These are phyloP conservation scores for Cutaneotrichosporon daszewskae DNA, from an alignment of 1,284 basidiomycete species.

Conservation along the genomic window DNA sequence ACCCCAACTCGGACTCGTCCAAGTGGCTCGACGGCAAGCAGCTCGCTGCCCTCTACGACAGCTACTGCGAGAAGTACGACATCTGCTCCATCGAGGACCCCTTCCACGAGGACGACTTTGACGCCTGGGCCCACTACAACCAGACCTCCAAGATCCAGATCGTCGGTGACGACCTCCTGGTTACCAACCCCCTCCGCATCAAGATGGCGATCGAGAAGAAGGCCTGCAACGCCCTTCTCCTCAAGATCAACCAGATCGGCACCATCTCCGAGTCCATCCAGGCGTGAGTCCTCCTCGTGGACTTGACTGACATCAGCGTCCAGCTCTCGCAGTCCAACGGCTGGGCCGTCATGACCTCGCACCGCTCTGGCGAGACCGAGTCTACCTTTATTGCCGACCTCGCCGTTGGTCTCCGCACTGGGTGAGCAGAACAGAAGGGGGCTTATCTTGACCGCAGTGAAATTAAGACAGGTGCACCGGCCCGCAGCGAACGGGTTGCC, in stretches of 20 bases:
- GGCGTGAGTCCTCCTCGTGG: conserved; percentile 32
- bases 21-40: conserved; percentile 83
- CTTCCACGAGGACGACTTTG: conserved; percentile 99
- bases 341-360: conserved; percentile 99
- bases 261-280: conserved; percentile 93
- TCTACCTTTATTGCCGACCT: conserved; percentile 97
- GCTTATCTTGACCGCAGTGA: conserved; percentile 49
- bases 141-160: conserved; percentile 58
- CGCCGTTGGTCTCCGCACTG: conserved; percentile 77
- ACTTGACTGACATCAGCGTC: conserved; percentile 55
- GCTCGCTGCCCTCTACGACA: conserved; percentile 89
- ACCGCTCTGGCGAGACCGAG: conserved; percentile 95
- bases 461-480: conserved; percentile 14
- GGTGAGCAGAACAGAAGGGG: conserved; percentile 4
- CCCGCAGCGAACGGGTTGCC: conserved; percentile 14
- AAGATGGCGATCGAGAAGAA: conserved; percentile 99
- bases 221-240: conserved; percentile 96
- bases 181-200: conserved; percentile 91
- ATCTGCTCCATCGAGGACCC: conserved; percentile 98
- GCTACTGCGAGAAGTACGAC: conserved; percentile 84
- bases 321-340: conserved; percentile 94
- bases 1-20: conserved; percentile 95
- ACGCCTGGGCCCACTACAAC: conserved; percentile 93
- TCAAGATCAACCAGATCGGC: conserved; percentile 99
- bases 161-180: conserved; percentile 96